phyloP scores from a whole-genome alignment of 1,284 basidiomycete species.

The Gomphus bonarii region DNA sequence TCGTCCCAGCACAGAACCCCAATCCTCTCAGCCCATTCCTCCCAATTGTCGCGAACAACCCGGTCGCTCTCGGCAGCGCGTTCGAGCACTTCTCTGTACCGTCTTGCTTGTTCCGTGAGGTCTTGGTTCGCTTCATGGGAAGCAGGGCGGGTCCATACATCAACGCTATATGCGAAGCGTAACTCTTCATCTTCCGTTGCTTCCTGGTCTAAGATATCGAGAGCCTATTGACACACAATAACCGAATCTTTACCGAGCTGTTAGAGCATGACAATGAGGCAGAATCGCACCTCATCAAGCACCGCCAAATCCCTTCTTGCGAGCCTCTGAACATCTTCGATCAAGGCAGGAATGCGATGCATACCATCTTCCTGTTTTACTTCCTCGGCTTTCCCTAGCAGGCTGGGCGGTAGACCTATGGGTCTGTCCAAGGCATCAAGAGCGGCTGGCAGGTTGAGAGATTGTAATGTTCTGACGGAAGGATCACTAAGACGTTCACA shows the following conservation, averaged over 20 bases:
- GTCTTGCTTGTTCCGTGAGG: constrained; percentile 58
- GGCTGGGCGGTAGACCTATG: constrained; percentile 79
- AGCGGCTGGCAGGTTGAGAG: constrained; percentile 74
- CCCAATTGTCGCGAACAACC: constrained; percentile 72
- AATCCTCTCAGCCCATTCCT: constrained; percentile 75
- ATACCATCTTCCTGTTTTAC: constrained; percentile 73
- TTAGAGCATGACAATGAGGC: background rate
- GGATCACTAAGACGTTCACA: background rate
- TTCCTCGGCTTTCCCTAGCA: constrained; percentile 82
- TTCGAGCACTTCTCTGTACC: constrained; percentile 64
- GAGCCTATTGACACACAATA: constrained; percentile 39
- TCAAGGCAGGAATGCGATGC: constrained; percentile 56
- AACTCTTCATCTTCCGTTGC: constrained; percentile 77
- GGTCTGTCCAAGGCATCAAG: constrained; percentile 85
- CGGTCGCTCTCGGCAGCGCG: constrained; percentile 71
- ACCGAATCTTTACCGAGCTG: background rate
- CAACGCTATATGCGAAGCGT: constrained; percentile 32
- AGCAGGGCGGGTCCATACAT: constrained; percentile 38
- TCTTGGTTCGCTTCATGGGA: constrained; percentile 76
- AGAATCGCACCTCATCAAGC: constrained; percentile 59
- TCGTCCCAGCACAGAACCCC: constrained; percentile 63
- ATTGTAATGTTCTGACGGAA: constrained; percentile 49
- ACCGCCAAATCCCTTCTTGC: constrained; percentile 52
- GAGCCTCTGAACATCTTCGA: constrained; percentile 66
- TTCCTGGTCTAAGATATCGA: constrained; percentile 85